These are phyloP conservation scores for Solanum neorickii DNA, from an alignment of 257 asterid genomes.

Conservation along the genomic window DNA sequence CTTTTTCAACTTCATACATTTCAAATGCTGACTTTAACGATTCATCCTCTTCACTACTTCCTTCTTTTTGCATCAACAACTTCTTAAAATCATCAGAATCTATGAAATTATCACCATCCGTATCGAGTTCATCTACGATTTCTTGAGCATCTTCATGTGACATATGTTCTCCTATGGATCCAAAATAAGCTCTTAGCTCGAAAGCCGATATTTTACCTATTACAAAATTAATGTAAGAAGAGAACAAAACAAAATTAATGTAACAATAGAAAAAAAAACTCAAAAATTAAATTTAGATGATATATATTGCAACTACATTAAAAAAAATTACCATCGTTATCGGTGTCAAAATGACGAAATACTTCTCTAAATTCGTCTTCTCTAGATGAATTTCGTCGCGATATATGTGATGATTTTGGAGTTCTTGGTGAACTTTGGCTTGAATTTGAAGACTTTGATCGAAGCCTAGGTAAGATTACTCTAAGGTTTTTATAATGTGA, in stretches of 20 bases:
- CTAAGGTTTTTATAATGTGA: conserved; percentile 11
- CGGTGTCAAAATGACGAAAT: conserved; percentile 44
- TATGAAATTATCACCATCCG: conserved; percentile 30
- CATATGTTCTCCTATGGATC: conserved; percentile 39
- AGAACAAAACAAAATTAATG: no score
- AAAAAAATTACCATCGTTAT: conserved; percentile 15
- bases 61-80: conserved; percentile 16
- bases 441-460: conserved; percentile 14
- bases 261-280: not conserved
- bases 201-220: conserved; percentile 35
- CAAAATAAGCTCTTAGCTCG: conserved; percentile 36
- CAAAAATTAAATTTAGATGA: not conserved
- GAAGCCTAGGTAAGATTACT: conserved; percentile 4
- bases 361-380: conserved; percentile 39
- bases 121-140: conserved; percentile 24
- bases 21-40: conserved; percentile 40
- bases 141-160: conserved; percentile 41
- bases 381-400: conserved; percentile 8
- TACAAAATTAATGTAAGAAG: not conserved
- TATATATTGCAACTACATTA: not conserved
- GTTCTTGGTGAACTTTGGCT: conserved; percentile 4
- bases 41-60: conserved; percentile 17
- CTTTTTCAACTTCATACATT: conserved; percentile 36
- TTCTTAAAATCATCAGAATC: conserved; percentile 30
- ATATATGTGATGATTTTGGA: conserved; percentile 5